Evolutionary conservation across 192 early-diverging fungal genomes (phyloP).

Genomic region (Umbelopsis sp.): DNA sequence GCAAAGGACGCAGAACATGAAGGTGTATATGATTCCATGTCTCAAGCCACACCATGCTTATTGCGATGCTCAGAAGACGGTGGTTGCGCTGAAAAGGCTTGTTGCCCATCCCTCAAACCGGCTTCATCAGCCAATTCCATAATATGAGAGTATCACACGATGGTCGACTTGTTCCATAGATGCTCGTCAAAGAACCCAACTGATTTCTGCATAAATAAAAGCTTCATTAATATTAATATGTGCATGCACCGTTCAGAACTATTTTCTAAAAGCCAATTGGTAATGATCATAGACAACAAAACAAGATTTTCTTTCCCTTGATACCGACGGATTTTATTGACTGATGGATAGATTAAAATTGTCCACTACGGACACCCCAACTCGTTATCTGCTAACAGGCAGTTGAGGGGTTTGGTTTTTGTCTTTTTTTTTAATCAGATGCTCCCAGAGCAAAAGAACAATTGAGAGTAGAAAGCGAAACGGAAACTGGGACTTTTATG

Average conservation of each 20-base stretch:
- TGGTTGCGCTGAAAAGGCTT: conserved; percentile 41
- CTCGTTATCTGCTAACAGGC: conserved; percentile 6
- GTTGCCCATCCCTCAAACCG: conserved; percentile 31
- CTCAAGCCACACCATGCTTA: conserved; percentile 25
- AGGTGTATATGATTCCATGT: conserved; percentile 13
- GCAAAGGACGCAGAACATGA: background rate
- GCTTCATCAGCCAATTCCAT: background rate
- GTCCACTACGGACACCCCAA: conserved; percentile 18
- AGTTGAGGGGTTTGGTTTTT: background rate
- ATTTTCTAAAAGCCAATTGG: too few species aligned
- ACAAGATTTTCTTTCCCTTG: background rate
- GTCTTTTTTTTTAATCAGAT: background rate
- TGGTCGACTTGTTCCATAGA: background rate
- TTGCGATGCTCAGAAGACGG: conserved; percentile 34
- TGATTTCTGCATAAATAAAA: too few species aligned
- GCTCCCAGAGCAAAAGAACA: background rate
- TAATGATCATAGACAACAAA: too few species aligned
- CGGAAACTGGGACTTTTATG: conserved; percentile 19
- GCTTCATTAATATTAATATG: too few species aligned
- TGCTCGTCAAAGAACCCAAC: too few species aligned
- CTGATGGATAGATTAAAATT: background rate
- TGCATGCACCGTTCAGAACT: too few species aligned
- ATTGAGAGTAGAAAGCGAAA: conserved; percentile 6
- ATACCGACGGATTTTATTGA: background rate
- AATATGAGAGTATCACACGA: background rate